A percentile compares a stretch with the other conserved stretches of the same genome.
These are phyloP conservation scores for Yamadazyma laniorum DNA, from an alignment of 805 yeast species.

Conservation along the genomic window DNA sequence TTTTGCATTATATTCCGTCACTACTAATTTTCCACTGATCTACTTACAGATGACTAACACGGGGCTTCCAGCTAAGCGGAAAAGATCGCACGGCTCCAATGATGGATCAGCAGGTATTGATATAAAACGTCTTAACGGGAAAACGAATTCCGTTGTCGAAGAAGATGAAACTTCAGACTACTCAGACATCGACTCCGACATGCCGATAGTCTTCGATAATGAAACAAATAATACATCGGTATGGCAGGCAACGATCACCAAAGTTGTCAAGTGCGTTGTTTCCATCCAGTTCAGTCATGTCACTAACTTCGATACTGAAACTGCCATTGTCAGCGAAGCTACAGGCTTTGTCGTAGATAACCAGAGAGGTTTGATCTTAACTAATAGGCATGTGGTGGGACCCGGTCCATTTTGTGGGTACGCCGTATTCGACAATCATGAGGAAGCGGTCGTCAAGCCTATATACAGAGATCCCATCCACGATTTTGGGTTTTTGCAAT, in stretches of 20 bases:
- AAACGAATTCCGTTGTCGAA: not conserved
- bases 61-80: not conserved
- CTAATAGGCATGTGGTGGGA: conserved; percentile 93
- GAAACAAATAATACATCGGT: conserved; percentile 4
- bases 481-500: conserved; percentile 86
- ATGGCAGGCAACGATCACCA: conserved; percentile 82
- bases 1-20: too few relatives aligned
- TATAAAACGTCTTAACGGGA: not conserved
- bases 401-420: conserved; percentile 93
- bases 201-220: conserved; percentile 1
- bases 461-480: conserved; percentile 93
- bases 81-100: not conserved
- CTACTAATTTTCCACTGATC: not conserved
- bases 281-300: conserved; percentile 87
- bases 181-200: conserved; percentile 1
- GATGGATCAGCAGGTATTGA: not conserved
- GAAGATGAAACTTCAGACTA: conserved; percentile 1
- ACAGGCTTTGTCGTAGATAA: conserved; percentile 94
- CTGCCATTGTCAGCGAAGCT: conserved; percentile 82
- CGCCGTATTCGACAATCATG: conserved; percentile 92
- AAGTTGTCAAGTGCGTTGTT: conserved; percentile 82
- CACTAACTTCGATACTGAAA: conserved; percentile 82
- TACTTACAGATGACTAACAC: conserved; percentile 1
- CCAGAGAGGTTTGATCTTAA: conserved; percentile 74
- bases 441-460: conserved; percentile 83